These are phyloP conservation scores for Ligustrum vulgare DNA, from an alignment of 257 asterid genomes.

Conservation along the genomic window DNA sequence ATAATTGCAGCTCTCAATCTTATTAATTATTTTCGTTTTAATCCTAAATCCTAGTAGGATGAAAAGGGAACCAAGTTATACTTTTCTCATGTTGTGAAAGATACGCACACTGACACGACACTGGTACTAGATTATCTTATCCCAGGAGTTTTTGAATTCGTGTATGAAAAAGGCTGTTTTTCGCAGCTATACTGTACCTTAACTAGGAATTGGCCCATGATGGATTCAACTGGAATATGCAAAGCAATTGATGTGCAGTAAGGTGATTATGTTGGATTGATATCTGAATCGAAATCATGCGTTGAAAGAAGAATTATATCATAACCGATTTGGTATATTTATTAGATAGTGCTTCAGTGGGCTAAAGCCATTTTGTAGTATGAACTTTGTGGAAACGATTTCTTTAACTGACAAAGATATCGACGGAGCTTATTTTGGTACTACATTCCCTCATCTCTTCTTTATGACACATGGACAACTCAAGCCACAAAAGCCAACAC, in stretches of 20 bases:
- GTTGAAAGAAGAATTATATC: too few relatives aligned
- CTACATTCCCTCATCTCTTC: constrained; percentile 92
- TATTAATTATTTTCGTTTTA: neutral
- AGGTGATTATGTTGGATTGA: too few relatives aligned
- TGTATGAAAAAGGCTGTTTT: neutral
- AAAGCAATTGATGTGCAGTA: too few relatives aligned
- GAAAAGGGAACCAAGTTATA: neutral
- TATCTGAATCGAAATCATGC: too few relatives aligned
- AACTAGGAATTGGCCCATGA: too few relatives aligned
- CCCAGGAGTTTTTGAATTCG: neutral
- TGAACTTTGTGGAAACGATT: constrained; percentile 25
- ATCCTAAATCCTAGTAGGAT: neutral
- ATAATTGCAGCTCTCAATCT: neutral
- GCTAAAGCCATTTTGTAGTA: neutral
- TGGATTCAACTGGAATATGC: too few relatives aligned
- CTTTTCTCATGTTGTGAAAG: neutral
- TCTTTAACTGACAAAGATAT: constrained; percentile 71
- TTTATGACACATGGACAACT: constrained; percentile 94
- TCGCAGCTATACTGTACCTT: neutral
- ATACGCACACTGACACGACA: neutral
- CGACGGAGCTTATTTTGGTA: constrained; percentile 91
- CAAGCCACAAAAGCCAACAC: constrained; percentile 82
- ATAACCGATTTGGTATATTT: neutral
- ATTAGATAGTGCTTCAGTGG: neutral
- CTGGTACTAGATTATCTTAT: neutral